Evolutionary conservation across 805 yeast species (phyloP), one percentile per base, ranked within the genome.

Genomic region (Yamadazyma sp.): DNA sequence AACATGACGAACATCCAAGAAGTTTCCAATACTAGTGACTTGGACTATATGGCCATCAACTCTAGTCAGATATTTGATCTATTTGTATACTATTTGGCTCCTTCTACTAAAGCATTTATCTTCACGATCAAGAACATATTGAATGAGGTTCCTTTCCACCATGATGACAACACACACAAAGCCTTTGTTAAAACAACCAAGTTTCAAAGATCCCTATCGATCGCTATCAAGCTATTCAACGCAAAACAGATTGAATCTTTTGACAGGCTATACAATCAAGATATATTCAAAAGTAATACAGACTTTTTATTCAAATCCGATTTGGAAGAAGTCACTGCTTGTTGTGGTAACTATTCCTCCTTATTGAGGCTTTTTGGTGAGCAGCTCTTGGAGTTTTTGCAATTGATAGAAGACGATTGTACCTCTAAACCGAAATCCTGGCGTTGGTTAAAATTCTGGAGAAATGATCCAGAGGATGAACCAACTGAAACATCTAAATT

Each of bases 251-350:
- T 62, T 1, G 64, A 63, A 33, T 78, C 91, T 0, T 72, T 85
- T 38, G 70, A 69, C 24, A 70, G 67, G 44, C 57, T 85, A 11
- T 85, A 86, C 49, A 59, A 67, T 2, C 78, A 80, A 50, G 72
- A 71, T 3, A 61, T 76, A 6, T 80, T 80, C 54, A 61, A 63
- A 27, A 30, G 44, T 17, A 40, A 58, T 2, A 41, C 52, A 41
- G 51, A 60, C 33, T 49, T 70, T 50, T 27, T 61, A 51, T 53
- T 69, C 27, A 74, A 70, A 42, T 70, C 82, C 1, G 82, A 80
- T 42, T 84, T 82, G 48, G 95, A 85, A 59, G 89, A 84, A 47
- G 83, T 85, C 3, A 84, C 90, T 1, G 95, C 95, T 0, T 76
- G 85, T 31, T 84, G 93, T 62, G 91, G 90, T 1, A 84, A 85